A percentile compares a stretch with the other conserved stretches of the same genome.
Evolutionary conservation across 805 yeast species (phyloP).

Genomic region (Hyphopichia homilentoma): DNA sequence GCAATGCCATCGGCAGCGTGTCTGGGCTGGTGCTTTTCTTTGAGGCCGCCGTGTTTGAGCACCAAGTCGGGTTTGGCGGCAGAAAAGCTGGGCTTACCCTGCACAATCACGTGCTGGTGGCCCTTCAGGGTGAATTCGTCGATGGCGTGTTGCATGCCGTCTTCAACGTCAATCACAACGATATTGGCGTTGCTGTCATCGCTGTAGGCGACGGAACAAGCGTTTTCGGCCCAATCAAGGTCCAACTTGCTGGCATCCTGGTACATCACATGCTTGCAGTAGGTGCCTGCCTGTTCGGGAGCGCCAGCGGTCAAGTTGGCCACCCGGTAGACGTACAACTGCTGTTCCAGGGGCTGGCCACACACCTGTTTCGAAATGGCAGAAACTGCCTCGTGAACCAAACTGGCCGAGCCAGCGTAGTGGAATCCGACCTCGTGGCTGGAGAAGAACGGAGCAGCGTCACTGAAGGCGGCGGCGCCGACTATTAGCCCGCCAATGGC

Average conservation of each 20-base stretch:
- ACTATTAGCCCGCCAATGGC: too few relatives aligned
- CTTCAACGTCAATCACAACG: slow-evolving; percentile 22
- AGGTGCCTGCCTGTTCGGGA: slow-evolving; percentile 6
- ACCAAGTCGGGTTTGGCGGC: neutral
- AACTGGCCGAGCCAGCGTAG: too few relatives aligned
- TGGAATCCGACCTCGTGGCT: too few relatives aligned
- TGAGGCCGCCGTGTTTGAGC: too few relatives aligned
- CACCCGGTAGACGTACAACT: slow-evolving; percentile 25
- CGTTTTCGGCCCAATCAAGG: slow-evolving; percentile 6
- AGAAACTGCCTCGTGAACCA: too few relatives aligned
- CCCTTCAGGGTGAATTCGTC: slow-evolving; percentile 12
- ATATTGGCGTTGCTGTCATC: slow-evolving; percentile 8
- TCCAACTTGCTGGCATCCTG: slow-evolving; percentile 12
- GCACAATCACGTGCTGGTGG: slow-evolving; percentile 4
- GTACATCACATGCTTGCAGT: slow-evolving; percentile 18
- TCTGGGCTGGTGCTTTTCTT: slow-evolving; percentile 1
- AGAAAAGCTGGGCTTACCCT: slow-evolving; percentile 6
- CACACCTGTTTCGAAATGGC: too few relatives aligned
- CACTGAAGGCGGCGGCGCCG: too few relatives aligned
- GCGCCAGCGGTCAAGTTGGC: slow-evolving; percentile 10
- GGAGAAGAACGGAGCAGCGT: too few relatives aligned
- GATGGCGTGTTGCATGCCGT: slow-evolving; percentile 12
- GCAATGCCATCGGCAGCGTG: slow-evolving; percentile 8
- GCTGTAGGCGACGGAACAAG: slow-evolving; percentile 9
- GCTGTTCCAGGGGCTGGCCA: too few relatives aligned